Evolutionary conservation across 768 basidiomycete genomes (phyloP), one percentile per base, ranked within the genome.

Genomic region (Kockovaella imperatae): DNA sequence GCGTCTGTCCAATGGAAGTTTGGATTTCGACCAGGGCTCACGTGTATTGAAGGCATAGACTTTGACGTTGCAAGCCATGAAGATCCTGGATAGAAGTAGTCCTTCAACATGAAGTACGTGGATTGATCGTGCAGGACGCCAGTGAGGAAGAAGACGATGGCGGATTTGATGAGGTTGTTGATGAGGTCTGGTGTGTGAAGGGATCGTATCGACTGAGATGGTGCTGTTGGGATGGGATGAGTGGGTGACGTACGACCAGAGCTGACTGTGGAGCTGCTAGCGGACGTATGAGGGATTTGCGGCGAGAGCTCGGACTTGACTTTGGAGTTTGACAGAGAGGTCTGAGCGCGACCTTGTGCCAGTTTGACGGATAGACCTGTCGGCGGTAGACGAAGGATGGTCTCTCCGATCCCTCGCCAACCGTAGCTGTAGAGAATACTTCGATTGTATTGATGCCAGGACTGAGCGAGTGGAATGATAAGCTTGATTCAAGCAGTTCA

Each of bases 371-470:
- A 52, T 8, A 46, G 42, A 13, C 60, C 59, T 10, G 60, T 53
- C 15, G 49, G 52, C 21, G 64, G 62, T 2, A 67, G 46, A 18
- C 59, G 40, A 1, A 67, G 53, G 25, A 67, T 49, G 24, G 49
- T 57, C 50, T 67, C 61, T 17, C 64, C 59, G 11, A 67, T 56
- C 3, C 56, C 56, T 5, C 56, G 47, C 61, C 60, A 62, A 6
- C 61, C 61, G 25, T 60, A 45, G 18, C 60, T 35, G 28, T 53
- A 56, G 5, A 67, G 42, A 52, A 51, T 60, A 24, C 62, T 41
- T 36, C 59, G 46, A 38, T 47, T 59, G 39, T 54, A 59, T 15
- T 53, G 51, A 13, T 63, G 59, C 64, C 64, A 67, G 14, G 56
- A 56, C 64, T 67, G 35, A 24, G 14, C n/a, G n/a, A n/a, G n/a